phyloP scores from a whole-genome alignment of 2,329 filamentous ascomycete species.

The Alternaria sp. region DNA sequence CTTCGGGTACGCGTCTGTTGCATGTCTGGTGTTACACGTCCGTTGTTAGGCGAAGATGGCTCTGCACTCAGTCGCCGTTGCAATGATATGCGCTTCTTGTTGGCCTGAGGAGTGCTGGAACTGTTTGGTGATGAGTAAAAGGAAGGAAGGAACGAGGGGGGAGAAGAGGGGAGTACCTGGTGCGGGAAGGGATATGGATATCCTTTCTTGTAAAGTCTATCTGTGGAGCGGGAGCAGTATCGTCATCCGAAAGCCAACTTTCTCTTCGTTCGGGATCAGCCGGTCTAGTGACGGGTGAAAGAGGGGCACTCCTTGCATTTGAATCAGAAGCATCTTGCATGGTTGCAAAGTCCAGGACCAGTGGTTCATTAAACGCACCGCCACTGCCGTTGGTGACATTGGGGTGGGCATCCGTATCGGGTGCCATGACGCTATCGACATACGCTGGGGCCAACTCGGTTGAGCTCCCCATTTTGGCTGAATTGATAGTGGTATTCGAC shows the following conservation, averaged over 20 bases:
- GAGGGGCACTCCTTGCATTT: conserved; percentile 27
- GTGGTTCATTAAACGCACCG: conserved; percentile 36
- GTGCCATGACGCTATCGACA: conserved; percentile 39
- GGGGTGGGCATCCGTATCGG: conserved; percentile 20
- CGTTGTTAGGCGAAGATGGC: conserved; percentile 17
- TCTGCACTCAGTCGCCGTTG: conserved; percentile 27
- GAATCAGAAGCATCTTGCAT: conserved; percentile 28
- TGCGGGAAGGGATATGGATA: conserved; percentile 47
- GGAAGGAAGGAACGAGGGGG: not conserved
- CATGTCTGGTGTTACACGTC: conserved; percentile 21
- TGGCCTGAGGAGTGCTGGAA: conserved; percentile 29
- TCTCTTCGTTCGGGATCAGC: conserved; percentile 12
- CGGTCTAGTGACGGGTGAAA: conserved; percentile 20
- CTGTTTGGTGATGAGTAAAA: conserved; percentile 22
- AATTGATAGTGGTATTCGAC: conserved; percentile 28
- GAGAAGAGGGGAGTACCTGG: conserved; percentile 35
- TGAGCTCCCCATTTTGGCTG: conserved; percentile 34
- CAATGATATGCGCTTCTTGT: conserved; percentile 24
- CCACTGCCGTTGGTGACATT: conserved; percentile 17
- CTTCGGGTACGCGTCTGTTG: conserved; percentile 17
- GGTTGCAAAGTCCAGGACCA: conserved; percentile 38
- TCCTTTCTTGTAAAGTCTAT: conserved; percentile 44
- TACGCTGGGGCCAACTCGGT: conserved; percentile 26
- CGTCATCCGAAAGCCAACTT: conserved; percentile 39
- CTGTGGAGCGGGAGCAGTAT: conserved; percentile 36